phyloP scores from a whole-genome alignment of 2,329 filamentous ascomycete species.

The Aspergillus luchuensis region DNA sequence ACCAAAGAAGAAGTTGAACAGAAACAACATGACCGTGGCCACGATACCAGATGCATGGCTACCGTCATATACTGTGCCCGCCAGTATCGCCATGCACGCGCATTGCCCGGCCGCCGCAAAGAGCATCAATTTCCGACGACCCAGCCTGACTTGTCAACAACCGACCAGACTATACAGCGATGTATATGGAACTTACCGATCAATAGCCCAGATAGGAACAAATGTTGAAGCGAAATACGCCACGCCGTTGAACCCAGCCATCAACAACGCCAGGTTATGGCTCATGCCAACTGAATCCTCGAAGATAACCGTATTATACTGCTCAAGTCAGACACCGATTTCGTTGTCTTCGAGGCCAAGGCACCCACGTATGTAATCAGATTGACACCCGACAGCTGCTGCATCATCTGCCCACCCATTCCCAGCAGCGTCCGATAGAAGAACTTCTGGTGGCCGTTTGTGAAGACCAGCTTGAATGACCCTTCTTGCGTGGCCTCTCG shows the following conservation, averaged over 20 bases:
- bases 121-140: constrained; percentile 62
- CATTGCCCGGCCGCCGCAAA: constrained; percentile 57
- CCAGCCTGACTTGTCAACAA: constrained; percentile 31
- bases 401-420: constrained; percentile 37
- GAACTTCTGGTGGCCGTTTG: constrained; percentile 29
- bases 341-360: not conserved
- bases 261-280: constrained; percentile 38
- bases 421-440: constrained; percentile 30
- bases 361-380: constrained; percentile 31
- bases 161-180: not conserved
- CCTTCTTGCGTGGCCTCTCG: constrained; percentile 24
- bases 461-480: constrained; percentile 28
- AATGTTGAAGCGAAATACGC: constrained; percentile 44
- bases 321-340: constrained; percentile 1
- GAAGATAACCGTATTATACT: constrained; percentile 49
- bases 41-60: constrained; percentile 44
- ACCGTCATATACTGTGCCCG: constrained; percentile 47
- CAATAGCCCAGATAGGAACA: constrained; percentile 43
- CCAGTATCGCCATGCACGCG: constrained; percentile 51
- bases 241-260: constrained; percentile 47
- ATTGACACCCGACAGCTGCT: constrained; percentile 36
- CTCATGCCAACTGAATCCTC: constrained; percentile 48
- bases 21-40: constrained; percentile 54
- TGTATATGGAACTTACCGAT: constrained; percentile 23
- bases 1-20: constrained; percentile 58